A percentile compares a stretch with the other conserved stretches of the same genome.
These are phyloP conservation scores for Phytopythium cucurbitacearum DNA, from an alignment of 352 stramenopile species.

Conservation along the genomic window DNA sequence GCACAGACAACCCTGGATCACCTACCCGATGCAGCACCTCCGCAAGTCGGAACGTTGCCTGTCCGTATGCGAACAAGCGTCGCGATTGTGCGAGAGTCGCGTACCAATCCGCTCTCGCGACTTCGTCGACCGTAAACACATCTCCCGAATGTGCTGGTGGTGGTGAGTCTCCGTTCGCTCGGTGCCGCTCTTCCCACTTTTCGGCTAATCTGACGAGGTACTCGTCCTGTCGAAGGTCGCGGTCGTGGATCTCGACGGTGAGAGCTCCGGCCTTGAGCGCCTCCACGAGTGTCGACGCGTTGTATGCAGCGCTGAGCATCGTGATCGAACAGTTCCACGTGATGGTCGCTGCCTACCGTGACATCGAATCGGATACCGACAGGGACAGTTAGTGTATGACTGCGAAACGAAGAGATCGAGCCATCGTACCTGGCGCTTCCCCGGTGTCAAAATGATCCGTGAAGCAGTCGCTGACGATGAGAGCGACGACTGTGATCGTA, in stretches of 20 bases:
- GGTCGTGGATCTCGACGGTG: constrained; percentile 61
- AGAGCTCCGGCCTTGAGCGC: constrained; percentile 33
- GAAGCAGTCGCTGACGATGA: constrained; percentile 6
- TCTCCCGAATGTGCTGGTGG: constrained; percentile 17
- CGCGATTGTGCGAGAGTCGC: constrained; percentile 31
- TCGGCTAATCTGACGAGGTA: constrained; percentile 29
- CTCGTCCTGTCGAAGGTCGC: constrained; percentile 42
- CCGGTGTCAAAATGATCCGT: constrained; percentile 30
- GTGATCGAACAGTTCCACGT: constrained; percentile 52
- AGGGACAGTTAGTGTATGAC: not conserved
- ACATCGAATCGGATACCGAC: not conserved
- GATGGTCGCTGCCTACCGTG: constrained; percentile 13
- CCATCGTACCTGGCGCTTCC: constrained; percentile 31
- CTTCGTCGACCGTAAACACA: constrained; percentile 51
- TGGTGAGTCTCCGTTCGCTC: constrained; percentile 9
- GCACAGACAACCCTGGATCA: not conserved
- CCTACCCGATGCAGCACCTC: constrained; percentile 42
- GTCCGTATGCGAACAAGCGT: constrained; percentile 49
- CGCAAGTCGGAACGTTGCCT: constrained; percentile 48
- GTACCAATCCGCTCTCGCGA: constrained; percentile 47
- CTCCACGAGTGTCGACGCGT: constrained; percentile 39
- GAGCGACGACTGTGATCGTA: constrained; percentile 5
- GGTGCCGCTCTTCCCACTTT: constrained; percentile 62
- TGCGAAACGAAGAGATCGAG: not conserved
- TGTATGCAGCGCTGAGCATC: constrained; percentile 41